Conservation (phyloP, 306 rosid genomes). For the Quercus wislizeni region DNA sequence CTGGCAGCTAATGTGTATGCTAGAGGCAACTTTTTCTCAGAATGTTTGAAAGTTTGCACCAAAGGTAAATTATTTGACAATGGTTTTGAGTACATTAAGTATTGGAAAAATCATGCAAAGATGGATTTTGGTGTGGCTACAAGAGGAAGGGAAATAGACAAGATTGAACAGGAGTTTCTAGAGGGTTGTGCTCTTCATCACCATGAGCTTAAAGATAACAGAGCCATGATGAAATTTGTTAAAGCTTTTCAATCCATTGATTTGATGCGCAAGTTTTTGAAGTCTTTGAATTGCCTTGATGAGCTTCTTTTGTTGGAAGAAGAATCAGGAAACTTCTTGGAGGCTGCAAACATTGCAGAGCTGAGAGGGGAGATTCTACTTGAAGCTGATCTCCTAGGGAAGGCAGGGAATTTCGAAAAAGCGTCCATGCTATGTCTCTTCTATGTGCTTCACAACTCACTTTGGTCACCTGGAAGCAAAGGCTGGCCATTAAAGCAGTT, state of each 20-base stretch:
- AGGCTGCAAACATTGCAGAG: slow-evolving; percentile 58
- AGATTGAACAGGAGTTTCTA: slow-evolving; percentile 53
- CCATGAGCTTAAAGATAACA: slow-evolving; percentile 35
- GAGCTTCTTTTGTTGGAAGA: too few relatives aligned
- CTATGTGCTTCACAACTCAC: slow-evolving; percentile 52
- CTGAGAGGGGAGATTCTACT: slow-evolving; percentile 44
- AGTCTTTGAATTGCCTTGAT: too few relatives aligned
- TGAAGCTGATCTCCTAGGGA: slow-evolving; percentile 49
- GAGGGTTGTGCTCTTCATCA: slow-evolving; percentile 62
- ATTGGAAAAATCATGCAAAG: slow-evolving; percentile 54
- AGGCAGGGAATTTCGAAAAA: slow-evolving; percentile 46
- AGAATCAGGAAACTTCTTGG: slow-evolving; percentile 47
- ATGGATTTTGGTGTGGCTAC: slow-evolving; percentile 15
- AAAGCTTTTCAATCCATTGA: slow-evolving; percentile 39
- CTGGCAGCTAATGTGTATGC: slow-evolving; percentile 63
- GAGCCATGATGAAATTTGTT: slow-evolving; percentile 71
- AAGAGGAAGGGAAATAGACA: slow-evolving; percentile 21
- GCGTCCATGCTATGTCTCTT: slow-evolving; percentile 44
- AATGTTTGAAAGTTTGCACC: slow-evolving; percentile 55
- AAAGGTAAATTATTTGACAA: slow-evolving; percentile 49
- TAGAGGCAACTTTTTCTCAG: slow-evolving; percentile 44
- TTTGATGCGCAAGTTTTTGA: too few relatives aligned
- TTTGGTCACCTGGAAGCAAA: slow-evolving; percentile 60
- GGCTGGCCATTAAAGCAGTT: slow-evolving; percentile 72
- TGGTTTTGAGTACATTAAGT: slow-evolving; percentile 53